Evolutionary conservation across 2,329 filamentous ascomycete species (phyloP).

Genomic region (Aureobasidium sp.): DNA sequence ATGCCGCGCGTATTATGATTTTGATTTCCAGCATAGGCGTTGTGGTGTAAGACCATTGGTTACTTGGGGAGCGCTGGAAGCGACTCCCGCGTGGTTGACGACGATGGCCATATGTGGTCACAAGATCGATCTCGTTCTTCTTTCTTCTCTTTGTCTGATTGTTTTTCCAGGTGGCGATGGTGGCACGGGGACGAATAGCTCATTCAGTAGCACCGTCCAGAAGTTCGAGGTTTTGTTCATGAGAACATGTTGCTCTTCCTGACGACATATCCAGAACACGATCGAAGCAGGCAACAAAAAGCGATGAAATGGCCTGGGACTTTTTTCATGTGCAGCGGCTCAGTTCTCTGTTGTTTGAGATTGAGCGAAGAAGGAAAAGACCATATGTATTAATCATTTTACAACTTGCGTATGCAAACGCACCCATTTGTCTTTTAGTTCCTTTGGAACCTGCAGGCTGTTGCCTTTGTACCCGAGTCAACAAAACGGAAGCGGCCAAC

Average conservation of each 20-base stretch:
- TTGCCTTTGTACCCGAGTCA: neutral
- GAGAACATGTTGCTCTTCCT: neutral
- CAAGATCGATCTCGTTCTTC: neutral
- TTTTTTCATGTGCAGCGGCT: neutral
- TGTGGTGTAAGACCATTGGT: conserved; percentile 12
- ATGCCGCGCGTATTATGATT: conserved; percentile 9
- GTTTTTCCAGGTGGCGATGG: neutral
- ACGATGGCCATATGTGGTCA: neutral
- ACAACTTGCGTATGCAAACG: neutral
- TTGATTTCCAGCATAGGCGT: conserved; percentile 16
- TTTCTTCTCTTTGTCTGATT: neutral
- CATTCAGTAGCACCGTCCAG: neutral
- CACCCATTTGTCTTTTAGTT: neutral
- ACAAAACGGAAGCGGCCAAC: neutral
- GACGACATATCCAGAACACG: neutral
- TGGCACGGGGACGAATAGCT: neutral
- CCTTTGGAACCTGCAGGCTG: neutral
- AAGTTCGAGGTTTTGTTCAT: neutral
- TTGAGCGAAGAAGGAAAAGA: neutral
- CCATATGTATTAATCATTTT: conserved; percentile 8
- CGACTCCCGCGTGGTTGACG: neutral
- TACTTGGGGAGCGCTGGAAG: conserved; percentile 6
- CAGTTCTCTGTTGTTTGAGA: neutral
- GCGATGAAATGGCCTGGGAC: neutral
- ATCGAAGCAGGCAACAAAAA: neutral